phyloP scores from a whole-genome alignment of 345 rosid genomes.

The Arabidopsis arenosa region DNA sequence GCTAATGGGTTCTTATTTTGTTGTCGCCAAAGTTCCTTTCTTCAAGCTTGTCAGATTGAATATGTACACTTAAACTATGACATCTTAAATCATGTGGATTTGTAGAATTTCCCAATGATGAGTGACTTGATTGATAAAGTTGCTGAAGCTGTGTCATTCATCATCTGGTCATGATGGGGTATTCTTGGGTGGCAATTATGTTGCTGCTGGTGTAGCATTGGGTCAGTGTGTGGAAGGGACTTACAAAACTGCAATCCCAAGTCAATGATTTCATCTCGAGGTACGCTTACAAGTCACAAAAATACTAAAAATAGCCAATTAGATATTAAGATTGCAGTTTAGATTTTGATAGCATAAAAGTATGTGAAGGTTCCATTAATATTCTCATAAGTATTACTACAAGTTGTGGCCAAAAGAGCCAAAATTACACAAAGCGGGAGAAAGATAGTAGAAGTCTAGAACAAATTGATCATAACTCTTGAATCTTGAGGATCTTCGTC shows the following conservation, averaged over 20 bases:
- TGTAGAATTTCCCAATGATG: too few species aligned
- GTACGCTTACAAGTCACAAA: slow-evolving; percentile 56
- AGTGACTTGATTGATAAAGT: too few species aligned
- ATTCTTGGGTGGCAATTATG: slow-evolving; percentile 79
- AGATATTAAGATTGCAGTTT: slow-evolving; percentile 5
- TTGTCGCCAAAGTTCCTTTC: too few species aligned
- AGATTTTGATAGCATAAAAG: not conserved
- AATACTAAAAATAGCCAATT: not conserved
- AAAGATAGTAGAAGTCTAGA: slow-evolving; percentile 4
- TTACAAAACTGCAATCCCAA: slow-evolving; percentile 69
- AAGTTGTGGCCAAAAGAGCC: slow-evolving; percentile 10
- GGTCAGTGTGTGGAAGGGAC: slow-evolving; percentile 83
- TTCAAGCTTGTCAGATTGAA: too few species aligned
- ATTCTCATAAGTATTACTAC: not conserved
- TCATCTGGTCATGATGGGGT: slow-evolving; percentile 62
- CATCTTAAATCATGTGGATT: too few species aligned
- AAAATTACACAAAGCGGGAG: not conserved
- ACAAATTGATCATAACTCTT: slow-evolving; percentile 42
- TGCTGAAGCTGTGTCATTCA: slow-evolving; percentile 23
- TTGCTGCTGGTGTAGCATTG: slow-evolving; percentile 81
- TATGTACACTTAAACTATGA: too few species aligned
- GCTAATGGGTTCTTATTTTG: too few species aligned
- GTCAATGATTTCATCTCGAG: slow-evolving; percentile 64
- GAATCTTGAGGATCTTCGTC: slow-evolving; percentile 47
- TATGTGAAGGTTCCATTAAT: slow-evolving; percentile 12